A percentile compares a stretch with the other conserved stretches of the same genome.
Conservation (phyloP, 78 protist genomes). For the Speleostelium caveatum region DNA sequence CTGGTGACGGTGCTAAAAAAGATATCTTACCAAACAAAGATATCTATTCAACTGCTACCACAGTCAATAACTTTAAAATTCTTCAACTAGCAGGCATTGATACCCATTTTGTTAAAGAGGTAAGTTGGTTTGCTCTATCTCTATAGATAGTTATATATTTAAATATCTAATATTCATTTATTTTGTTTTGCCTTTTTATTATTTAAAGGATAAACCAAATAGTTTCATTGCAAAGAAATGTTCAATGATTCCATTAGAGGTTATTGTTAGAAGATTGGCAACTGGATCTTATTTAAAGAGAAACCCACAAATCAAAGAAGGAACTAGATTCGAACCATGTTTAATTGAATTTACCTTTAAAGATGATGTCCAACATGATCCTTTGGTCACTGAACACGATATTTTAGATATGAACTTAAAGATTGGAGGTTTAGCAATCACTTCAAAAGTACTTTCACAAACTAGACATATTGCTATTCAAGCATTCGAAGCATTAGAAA, state of each 20-base stretch:
- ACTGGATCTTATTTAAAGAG: conserved; percentile 79
- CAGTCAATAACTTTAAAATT: conserved; percentile 40
- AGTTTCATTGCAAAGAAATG: conserved; percentile 68
- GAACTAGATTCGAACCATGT: conserved; percentile 51
- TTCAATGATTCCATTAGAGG: conserved; percentile 78
- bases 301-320: conserved; percentile 58
- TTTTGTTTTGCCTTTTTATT: too few species aligned
- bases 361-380: conserved; percentile 77
- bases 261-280: conserved; percentile 69
- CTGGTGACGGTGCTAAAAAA: conserved; percentile 80
- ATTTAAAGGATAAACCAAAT: conserved; percentile 26
- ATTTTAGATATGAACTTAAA: conserved; percentile 58
- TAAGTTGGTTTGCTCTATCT: conserved; percentile 6
- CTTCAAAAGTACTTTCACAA: conserved; percentile 38
- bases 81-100: conserved; percentile 47
- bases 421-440: conserved; percentile 62
- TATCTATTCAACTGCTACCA: conserved; percentile 43
- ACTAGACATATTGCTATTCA: conserved; percentile 54
- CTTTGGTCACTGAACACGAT: conserved; percentile 68
- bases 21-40: conserved; percentile 61
- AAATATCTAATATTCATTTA: too few species aligned
- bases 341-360: conserved; percentile 68
- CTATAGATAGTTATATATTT: neutral
- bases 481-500: conserved; percentile 70
- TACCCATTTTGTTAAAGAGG: conserved; percentile 52